Evolutionary conservation across 768 basidiomycete species (phyloP), one percentile per base, ranked within the genome.

Genomic region (Peribolospora baueri): DNA sequence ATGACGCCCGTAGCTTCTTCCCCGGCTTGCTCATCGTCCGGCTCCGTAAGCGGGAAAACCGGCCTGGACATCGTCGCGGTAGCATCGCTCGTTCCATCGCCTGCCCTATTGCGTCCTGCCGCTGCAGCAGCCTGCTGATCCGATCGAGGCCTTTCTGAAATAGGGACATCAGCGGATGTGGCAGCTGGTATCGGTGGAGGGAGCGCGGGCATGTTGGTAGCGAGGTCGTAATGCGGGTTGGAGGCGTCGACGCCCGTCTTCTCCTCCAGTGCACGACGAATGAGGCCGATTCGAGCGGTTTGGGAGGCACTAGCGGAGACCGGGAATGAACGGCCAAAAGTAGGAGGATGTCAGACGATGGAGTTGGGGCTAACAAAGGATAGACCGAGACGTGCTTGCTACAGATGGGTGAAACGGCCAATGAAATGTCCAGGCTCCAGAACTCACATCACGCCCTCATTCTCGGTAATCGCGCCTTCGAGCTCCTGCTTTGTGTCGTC

Each of bases 171-270:
- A 25, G 25, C 25, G 25, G 25, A 25, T 25, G 25, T 25, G 25
- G 25, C 25, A 25, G 25, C 25, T 25, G 25, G 1, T 25, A 25
- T 61, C 75, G 74, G 56, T 25, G 8, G 41, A 50, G 48, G 42
- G 7, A 40, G 10, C 47, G 3, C 4, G 39, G 46, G 45, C 10
- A n/a, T 37, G 48, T 42, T 11, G 11, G 42, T 9, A 50, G 43
- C 45, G 13, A 50, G n/a, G 4, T 6, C 0, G 49, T 60, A 60
- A 13, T 60, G 59, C 9, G 55, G 47, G 43, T 60, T 60, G 10
- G 47, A 3, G 3, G 59, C 57, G n/a, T 55, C 55, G 7, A 60
- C 57, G 6, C 59, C 59, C 46, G 57, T 39, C 43, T 60, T 43
- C n/a, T 54, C 52, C 36, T 60, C 43, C 4, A 60, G 38, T 3